Evolutionary conservation across 208 protist genomes (phyloP).

Genomic region (Leishmania martiniquensis): DNA sequence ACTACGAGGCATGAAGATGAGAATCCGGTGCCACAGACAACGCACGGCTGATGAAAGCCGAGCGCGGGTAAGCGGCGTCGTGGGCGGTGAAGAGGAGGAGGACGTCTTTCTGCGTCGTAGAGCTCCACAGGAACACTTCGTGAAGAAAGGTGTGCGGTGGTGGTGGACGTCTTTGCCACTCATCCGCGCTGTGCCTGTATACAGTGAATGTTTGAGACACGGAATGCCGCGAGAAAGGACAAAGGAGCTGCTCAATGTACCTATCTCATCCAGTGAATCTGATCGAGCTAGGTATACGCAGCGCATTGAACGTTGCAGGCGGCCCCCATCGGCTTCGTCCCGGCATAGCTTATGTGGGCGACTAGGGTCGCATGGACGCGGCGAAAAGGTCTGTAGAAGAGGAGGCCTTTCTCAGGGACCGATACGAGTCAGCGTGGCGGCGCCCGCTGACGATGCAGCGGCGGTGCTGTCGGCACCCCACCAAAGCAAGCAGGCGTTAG

Average conservation of each 20-base stretch:
- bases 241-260: conserved; percentile 32
- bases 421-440: conserved; percentile 31
- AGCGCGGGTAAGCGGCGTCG: neutral
- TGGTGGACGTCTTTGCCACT: conserved; percentile 7
- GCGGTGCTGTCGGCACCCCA: conserved; percentile 29
- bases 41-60: conserved; percentile 16
- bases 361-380: conserved; percentile 21
- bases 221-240: conserved; percentile 31
- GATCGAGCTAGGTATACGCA: conserved; percentile 45
- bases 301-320: conserved; percentile 39
- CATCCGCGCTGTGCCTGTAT: conserved; percentile 27
- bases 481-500: conserved; percentile 39
- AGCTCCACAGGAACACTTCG: conserved; percentile 36
- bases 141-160: conserved; percentile 23
- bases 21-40: neutral
- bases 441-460: conserved; percentile 40
- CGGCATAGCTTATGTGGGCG: conserved; percentile 34
- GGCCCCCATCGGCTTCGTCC: conserved; percentile 42
- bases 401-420: conserved; percentile 35
- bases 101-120: no score
- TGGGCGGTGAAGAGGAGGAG: conserved; percentile 28
- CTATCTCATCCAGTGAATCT: conserved; percentile 42
- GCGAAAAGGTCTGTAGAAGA: conserved; percentile 12
- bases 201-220: conserved; percentile 45
- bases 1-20: neutral